Evolutionary conservation across 2,329 filamentous ascomycete genomes (phyloP).

Genomic region (Sarocladium strictum): DNA sequence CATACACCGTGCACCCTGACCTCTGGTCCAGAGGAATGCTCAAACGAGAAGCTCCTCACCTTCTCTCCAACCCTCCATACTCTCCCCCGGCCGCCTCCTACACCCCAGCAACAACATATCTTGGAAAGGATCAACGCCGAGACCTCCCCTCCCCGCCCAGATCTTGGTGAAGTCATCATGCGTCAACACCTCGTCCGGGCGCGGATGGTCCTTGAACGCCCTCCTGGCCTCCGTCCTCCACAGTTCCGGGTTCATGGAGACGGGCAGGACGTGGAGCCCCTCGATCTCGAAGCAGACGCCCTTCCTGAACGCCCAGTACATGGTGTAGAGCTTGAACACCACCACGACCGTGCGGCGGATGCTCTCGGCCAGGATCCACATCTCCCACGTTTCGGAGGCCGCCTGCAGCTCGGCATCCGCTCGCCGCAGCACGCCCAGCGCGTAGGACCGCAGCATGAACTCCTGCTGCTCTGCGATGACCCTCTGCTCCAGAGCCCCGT

Average conservation of each 20-base stretch:
- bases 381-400: conserved; percentile 9
- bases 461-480: conserved; percentile 16
- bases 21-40: too few species aligned
- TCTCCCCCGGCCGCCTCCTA: neutral
- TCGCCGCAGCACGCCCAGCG: conserved; percentile 7
- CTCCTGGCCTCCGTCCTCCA: neutral
- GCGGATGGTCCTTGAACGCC: neutral
- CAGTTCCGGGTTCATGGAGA: neutral
- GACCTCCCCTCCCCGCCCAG: neutral
- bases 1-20: too few species aligned
- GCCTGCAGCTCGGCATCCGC: conserved; percentile 7
- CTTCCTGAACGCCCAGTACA: conserved; percentile 10
- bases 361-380: conserved; percentile 12
- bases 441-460: conserved; percentile 10
- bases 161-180: conserved; percentile 1
- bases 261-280: neutral
- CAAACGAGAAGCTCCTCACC: too few species aligned
- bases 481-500: conserved; percentile 17
- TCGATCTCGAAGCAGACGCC: neutral
- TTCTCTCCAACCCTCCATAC: neutral
- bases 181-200: neutral
- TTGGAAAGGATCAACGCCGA: neutral
- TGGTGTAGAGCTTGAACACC: conserved; percentile 12
- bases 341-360: conserved; percentile 13
- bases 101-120: conserved; percentile 1